These are phyloP conservation scores for Rubus parviflorus DNA, from an alignment of 306 rosid genomes.

Conservation along the genomic window DNA sequence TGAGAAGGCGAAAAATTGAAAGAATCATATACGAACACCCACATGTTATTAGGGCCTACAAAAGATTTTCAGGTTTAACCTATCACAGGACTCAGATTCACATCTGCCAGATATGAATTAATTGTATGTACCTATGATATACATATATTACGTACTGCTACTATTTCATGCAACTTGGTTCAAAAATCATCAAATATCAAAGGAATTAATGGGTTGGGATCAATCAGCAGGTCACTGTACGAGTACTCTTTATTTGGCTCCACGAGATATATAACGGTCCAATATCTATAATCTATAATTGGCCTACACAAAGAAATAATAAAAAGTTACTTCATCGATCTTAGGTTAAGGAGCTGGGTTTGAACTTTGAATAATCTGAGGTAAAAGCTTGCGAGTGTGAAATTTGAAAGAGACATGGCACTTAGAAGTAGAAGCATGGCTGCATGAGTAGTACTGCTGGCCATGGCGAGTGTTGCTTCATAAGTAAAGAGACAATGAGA, in stretches of 20 bases:
- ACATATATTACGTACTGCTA: not conserved
- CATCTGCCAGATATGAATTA: not conserved
- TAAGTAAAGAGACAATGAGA: constrained; percentile 6
- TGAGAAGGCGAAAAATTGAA: not conserved
- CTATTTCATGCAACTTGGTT: not conserved
- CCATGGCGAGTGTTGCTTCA: not conserved
- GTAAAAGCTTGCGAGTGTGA: not conserved
- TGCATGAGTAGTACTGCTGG: not conserved
- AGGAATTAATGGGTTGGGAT: not conserved
- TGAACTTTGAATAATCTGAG: not conserved
- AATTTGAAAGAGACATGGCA: constrained; percentile 18
- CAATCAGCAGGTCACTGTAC: not conserved
- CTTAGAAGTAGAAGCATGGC: not conserved
- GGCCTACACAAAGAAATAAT: not conserved
- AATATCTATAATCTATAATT: not conserved
- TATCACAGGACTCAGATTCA: constrained; percentile 9
- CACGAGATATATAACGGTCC: not conserved
- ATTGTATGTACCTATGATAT: not conserved
- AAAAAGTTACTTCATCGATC: not conserved
- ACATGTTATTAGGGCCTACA: constrained; percentile 26
- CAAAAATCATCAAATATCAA: not conserved
- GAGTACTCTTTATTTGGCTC: not conserved
- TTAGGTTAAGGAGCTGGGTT: not conserved
- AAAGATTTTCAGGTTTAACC: constrained; percentile 18
- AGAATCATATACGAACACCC: constrained; percentile 13